These are phyloP conservation scores for Scheffersomyces insectosa DNA, from an alignment of 1,139 yeast genomes.

Conservation along the genomic window DNA sequence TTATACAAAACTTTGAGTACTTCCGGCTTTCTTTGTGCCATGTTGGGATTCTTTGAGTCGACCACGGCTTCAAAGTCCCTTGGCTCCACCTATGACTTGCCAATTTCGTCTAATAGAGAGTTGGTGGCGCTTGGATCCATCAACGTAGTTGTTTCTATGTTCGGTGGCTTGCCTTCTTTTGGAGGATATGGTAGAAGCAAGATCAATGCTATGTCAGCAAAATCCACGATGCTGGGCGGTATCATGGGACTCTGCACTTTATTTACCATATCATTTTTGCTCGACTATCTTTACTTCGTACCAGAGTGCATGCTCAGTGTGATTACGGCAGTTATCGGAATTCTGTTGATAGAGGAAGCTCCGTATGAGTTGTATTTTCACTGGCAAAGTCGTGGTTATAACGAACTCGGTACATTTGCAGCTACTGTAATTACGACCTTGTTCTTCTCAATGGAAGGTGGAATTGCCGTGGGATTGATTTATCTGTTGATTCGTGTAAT, in stretches of 20 bases:
- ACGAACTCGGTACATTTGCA: slow-evolving; percentile 72
- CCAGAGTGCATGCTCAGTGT: slow-evolving; percentile 85
- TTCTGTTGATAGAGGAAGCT: slow-evolving; percentile 80
- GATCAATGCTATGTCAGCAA: slow-evolving; percentile 82
- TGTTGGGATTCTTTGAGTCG: slow-evolving; percentile 90
- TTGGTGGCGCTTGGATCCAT: slow-evolving; percentile 80
- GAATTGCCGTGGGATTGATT: slow-evolving; percentile 81
- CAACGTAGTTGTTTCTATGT: slow-evolving; percentile 63
- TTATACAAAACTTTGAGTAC: slow-evolving; percentile 48
- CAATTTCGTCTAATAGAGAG: slow-evolving; percentile 74
- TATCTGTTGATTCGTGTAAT: slow-evolving; percentile 80
- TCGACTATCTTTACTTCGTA: slow-evolving; percentile 67
- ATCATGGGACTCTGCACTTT: slow-evolving; percentile 77
- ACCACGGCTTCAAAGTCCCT: slow-evolving; percentile 87
- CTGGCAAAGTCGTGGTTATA: slow-evolving; percentile 70
- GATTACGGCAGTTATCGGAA: slow-evolving; percentile 77
- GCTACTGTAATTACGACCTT: slow-evolving; percentile 74
- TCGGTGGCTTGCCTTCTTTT: slow-evolving; percentile 88
- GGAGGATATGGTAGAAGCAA: slow-evolving; percentile 97
- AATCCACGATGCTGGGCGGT: slow-evolving; percentile 80
- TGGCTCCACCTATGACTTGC: slow-evolving; percentile 65
- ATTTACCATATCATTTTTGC: slow-evolving; percentile 59
- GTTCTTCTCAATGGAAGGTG: slow-evolving; percentile 84
- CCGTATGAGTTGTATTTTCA: slow-evolving; percentile 80
- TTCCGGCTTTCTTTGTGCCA: slow-evolving; percentile 74